Conservation (phyloP, 1,139 yeast species). For the Suhomyces terraborum region DNA sequence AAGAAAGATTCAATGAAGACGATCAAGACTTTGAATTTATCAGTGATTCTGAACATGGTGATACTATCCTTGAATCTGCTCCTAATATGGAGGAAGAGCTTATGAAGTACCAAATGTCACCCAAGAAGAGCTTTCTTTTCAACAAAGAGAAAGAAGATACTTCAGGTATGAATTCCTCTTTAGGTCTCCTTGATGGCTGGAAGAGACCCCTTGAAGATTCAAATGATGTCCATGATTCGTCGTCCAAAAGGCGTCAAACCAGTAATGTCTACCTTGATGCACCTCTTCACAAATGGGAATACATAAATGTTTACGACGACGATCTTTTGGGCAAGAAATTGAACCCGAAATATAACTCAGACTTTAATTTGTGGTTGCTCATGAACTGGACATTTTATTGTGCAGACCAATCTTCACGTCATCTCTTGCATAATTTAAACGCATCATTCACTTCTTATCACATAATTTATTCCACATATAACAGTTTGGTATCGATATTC, state of each 20-base stretch:
- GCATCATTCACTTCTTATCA: conserved; percentile 26
- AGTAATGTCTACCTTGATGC: background rate
- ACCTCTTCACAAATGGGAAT: conserved; percentile 14
- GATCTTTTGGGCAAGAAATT: conserved; percentile 27
- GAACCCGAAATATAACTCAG: conserved; percentile 22
- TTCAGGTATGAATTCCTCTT: conserved; percentile 22
- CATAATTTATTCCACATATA: conserved; percentile 25
- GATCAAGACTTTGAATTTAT: conserved; percentile 19
- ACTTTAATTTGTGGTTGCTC: conserved; percentile 35
- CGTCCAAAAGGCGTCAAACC: background rate
- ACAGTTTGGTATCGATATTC: conserved; percentile 23
- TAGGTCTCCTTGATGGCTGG: conserved; percentile 16
- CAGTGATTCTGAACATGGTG: conserved; percentile 34
- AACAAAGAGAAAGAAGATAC: conserved; percentile 14
- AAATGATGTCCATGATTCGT: background rate
- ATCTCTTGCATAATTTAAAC: conserved; percentile 21
- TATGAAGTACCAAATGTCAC: conserved; percentile 17
- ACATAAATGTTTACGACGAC: conserved; percentile 36
- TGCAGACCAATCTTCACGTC: conserved; percentile 29
- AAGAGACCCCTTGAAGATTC: background rate
- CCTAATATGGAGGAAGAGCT: conserved; percentile 25
- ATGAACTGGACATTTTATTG: conserved; percentile 41
- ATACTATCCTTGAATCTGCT: conserved; percentile 12
- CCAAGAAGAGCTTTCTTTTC: conserved; percentile 8
- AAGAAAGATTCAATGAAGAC: background rate